A percentile compares a stretch with the other conserved stretches of the same genome.
phyloP scores from a whole-genome alignment of 1,284 basidiomycete species.

The Cryptococcus floricola region DNA sequence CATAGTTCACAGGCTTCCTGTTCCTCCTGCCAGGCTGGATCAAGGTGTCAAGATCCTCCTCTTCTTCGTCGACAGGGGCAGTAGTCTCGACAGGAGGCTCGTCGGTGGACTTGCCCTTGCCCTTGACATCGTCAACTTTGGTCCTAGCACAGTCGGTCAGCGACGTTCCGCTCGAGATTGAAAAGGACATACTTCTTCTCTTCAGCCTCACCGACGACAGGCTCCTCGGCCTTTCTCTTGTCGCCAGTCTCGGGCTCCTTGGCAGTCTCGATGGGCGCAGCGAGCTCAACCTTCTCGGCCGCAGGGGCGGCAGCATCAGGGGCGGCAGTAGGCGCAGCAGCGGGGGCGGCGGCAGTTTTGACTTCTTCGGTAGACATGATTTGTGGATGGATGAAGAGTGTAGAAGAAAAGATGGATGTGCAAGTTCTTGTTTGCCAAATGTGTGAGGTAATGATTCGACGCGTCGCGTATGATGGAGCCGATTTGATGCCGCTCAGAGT shows the following conservation, averaged over 20 bases:
- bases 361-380: conserved; percentile 18
- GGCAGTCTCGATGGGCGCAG: conserved; percentile 14
- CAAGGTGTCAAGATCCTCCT: conserved; percentile 26
- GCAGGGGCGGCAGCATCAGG: conserved; percentile 5
- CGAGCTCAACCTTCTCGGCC: conserved; percentile 18
- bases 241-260: conserved; percentile 14
- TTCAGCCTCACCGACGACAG: conserved; percentile 6
- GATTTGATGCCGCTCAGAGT: too few relatives aligned
- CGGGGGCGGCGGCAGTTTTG: conserved; percentile 5
- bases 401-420: not conserved
- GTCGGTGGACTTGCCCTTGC: conserved; percentile 28
- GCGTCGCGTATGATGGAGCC: not conserved
- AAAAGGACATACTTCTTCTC: conserved; percentile 30
- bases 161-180: not conserved
- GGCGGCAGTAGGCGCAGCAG: conserved; percentile 2
- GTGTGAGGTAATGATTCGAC: not conserved
- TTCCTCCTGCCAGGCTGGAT: conserved; percentile 29
- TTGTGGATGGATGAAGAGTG: not conserved
- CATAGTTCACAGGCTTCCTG: conserved; percentile 33
- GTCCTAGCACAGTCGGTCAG: conserved; percentile 14
- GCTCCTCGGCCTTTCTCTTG: conserved; percentile 34
- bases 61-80: conserved; percentile 23
- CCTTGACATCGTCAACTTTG: conserved; percentile 32
- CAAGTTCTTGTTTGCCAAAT: not conserved
- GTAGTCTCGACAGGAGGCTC: conserved; percentile 13